A percentile compares a stretch with the other conserved stretches of the same genome.
Conservation (phyloP, 129 eudicot species). For the Tagetes patula region DNA sequence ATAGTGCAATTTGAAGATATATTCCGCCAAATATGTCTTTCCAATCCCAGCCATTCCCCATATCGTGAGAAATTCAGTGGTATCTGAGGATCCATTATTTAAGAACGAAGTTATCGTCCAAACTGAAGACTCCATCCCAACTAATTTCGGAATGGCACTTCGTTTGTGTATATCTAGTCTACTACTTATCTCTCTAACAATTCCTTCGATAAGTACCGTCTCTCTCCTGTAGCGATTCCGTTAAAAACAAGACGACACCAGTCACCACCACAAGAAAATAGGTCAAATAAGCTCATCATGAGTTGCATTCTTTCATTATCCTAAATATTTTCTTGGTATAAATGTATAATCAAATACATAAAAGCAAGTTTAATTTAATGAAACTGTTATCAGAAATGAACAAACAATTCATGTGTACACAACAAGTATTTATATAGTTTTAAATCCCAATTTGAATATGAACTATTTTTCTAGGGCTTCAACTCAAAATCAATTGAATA, state of each 20-base stretch:
- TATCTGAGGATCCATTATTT: background rate
- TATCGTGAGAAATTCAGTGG: background rate
- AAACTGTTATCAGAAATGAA: background rate
- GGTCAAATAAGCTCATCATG: conserved; percentile 18
- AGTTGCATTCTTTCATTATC: background rate
- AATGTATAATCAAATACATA: too few species aligned
- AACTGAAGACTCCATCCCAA: conserved; percentile 11
- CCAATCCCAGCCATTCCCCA: conserved; percentile 16
- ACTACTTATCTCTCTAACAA: conserved; percentile 8
- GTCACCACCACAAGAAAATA: background rate
- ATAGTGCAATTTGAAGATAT: conserved; percentile 15
- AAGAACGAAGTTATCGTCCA: conserved; percentile 2
- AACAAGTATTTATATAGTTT: background rate
- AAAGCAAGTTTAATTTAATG: too few species aligned
- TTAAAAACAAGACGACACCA: background rate
- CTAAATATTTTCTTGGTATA: background rate
- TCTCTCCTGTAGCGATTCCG: background rate
- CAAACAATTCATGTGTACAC: background rate
- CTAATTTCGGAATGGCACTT: background rate
- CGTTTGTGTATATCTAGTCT: conserved; percentile 16
- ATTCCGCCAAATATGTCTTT: conserved; percentile 32
- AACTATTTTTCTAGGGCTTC: background rate
- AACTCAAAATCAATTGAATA: too few species aligned
- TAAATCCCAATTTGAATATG: background rate
- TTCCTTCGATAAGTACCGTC: conserved; percentile 13